Base-by-base conservation (phyloP, 106 monocot genomes). In the Vanilla planifolia region DNA sequence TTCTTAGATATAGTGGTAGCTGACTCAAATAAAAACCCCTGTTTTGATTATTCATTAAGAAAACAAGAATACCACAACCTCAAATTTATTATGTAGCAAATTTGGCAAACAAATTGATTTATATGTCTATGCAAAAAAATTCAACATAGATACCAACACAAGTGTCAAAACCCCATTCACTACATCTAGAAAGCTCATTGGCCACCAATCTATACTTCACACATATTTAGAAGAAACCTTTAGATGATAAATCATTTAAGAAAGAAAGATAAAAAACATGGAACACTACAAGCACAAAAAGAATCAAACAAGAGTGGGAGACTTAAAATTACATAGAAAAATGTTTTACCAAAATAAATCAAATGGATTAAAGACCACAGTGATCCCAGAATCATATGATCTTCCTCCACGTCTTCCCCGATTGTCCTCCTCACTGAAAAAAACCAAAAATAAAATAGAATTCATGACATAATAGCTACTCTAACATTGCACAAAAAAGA, bases 291-390 rank as follows among this genome's bases (percentile, higher is more conserved):
- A 30, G 17, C 4, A 5, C 32, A 3, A 52, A 29, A 28, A n/a
- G 52, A n/a, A 32, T 5, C 14, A 9, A 27, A 5, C 15, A 30
- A 28, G 29, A 5, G 15, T 14, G 30, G 17, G 32, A 32, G 30
- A 53, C 17, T 16, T 53, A 32, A 32, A 32, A 30, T 21, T 5
- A 14, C 29, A 6, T 37, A 55, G 33, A 19, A 21, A 16, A 20
- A 57, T 33, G 0, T 62, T 16, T 74, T 81, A 92, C 96, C 96
- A 98, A 73, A 98, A 92, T 62, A 98, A 73, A 80, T 98, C 96
- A 39, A 92, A 60, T 40, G 92, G 91, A 9, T 69, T 61, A 42
- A 92, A 77, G 77, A 81, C 73, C 27, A 83, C 20, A 50, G 73
- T 65, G 43, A 89, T 53, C 35, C 67, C 81, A 32, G 96, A 88